Conservation (phyloP, 1,284 basidiomycete genomes). For the Phellinidium pouzarii region DNA sequence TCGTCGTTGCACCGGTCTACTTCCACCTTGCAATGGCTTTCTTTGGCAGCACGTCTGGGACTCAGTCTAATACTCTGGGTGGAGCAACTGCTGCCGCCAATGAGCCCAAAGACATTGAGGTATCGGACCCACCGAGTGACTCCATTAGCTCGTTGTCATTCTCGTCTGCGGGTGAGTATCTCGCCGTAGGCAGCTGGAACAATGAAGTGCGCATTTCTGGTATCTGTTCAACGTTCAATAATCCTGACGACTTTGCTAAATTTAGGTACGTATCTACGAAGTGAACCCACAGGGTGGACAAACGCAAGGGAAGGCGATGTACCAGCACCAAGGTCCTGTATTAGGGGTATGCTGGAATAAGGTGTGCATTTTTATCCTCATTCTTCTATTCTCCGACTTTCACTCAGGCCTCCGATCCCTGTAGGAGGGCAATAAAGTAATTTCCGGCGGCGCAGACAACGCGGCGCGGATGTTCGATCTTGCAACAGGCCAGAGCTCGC, state of each 20-base stretch:
- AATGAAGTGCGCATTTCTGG: slow-evolving; percentile 52
- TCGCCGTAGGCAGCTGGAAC: slow-evolving; percentile 76
- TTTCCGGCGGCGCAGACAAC: slow-evolving; percentile 86
- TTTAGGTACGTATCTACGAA: slow-evolving; percentile 57
- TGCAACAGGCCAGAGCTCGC: slow-evolving; percentile 59
- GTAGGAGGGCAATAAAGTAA: slow-evolving; percentile 74
- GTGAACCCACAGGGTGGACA: slow-evolving; percentile 45
- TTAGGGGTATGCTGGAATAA: slow-evolving; percentile 81
- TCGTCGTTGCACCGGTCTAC: no score
- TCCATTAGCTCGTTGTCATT: slow-evolving; percentile 69
- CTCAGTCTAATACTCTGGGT: slow-evolving; percentile 27
- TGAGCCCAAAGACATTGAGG: slow-evolving; percentile 65
- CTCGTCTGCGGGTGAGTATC: slow-evolving; percentile 56
- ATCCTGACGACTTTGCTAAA: not conserved
- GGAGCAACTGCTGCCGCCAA: slow-evolving; percentile 22
- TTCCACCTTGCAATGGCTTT: slow-evolving; percentile 43
- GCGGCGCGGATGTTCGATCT: slow-evolving; percentile 79
- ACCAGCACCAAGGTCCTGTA: slow-evolving; percentile 77
- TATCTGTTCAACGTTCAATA: slow-evolving; percentile 1
- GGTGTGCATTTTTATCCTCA: slow-evolving; percentile 28
- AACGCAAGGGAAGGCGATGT: slow-evolving; percentile 76
- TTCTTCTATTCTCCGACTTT: not conserved
- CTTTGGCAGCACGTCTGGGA: slow-evolving; percentile 25
- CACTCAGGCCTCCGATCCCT: not conserved
- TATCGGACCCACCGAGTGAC: slow-evolving; percentile 65